A percentile compares a stretch with the other conserved stretches of the same genome.
These are phyloP conservation scores for Plasmopara halstedii DNA, from an alignment of 352 stramenopile species.

Conservation along the genomic window DNA sequence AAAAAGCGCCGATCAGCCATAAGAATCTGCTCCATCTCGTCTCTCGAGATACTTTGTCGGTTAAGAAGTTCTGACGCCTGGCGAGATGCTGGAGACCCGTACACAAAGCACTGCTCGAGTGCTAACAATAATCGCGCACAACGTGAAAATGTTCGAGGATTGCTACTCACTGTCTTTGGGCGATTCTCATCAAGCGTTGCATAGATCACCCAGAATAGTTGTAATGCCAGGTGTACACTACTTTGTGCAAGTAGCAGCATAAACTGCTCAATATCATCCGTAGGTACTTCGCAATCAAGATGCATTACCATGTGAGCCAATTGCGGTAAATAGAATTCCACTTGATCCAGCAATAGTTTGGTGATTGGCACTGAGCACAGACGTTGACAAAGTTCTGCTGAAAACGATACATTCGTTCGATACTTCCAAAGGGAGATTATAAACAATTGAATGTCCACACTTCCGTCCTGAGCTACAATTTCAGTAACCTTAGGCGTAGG, in stretches of 20 bases:
- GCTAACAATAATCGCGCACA: constrained; percentile 67
- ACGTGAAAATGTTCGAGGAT: constrained; percentile 57
- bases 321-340: constrained; percentile 77
- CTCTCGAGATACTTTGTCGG: constrained; percentile 52
- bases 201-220: constrained; percentile 84
- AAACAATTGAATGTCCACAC: constrained; percentile 55
- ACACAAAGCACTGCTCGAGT: constrained; percentile 76
- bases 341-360: constrained; percentile 53
- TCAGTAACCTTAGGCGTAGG: constrained; percentile 17
- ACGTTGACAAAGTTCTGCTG: constrained; percentile 46
- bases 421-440: constrained; percentile 77
- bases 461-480: constrained; percentile 37
- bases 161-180: constrained; percentile 49
- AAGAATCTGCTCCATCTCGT: constrained; percentile 68
- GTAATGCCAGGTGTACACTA: constrained; percentile 74
- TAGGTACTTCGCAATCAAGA: constrained; percentile 67
- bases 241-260: constrained; percentile 64
- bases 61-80: constrained; percentile 54
- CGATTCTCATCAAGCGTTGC: constrained; percentile 71
- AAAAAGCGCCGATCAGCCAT: constrained; percentile 67
- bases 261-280: constrained; percentile 74
- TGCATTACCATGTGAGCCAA: constrained; percentile 81
- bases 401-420: constrained; percentile 52
- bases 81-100: constrained; percentile 52
- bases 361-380: constrained; percentile 44